phyloP scores from a whole-genome alignment of 768 basidiomycete species.

The Mycena vitilis region DNA sequence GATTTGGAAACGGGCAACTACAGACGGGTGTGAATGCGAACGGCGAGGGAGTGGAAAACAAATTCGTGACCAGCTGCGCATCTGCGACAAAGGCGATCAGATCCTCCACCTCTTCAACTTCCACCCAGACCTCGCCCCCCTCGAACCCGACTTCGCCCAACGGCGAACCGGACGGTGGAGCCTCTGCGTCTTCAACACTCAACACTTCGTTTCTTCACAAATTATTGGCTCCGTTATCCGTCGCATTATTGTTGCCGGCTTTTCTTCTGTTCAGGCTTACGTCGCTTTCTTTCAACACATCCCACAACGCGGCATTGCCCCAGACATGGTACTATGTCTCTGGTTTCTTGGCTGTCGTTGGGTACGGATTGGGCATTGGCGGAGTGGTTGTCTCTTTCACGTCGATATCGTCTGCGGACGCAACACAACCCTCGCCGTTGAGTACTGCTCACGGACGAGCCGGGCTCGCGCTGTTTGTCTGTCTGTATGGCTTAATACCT shows the following conservation, averaged over 20 bases:
- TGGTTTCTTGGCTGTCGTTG: conserved; percentile 51
- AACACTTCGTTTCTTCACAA: conserved; percentile 59
- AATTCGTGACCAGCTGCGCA: conserved; percentile 66
- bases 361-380: conserved; percentile 37
- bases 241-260: conserved; percentile 51
- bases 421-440: conserved; percentile 48
- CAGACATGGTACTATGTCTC: conserved; percentile 49
- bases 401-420: conserved; percentile 52
- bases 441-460: conserved; percentile 73
- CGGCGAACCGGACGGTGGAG: not conserved
- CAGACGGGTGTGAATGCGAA: conserved; percentile 72
- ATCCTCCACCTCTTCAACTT: conserved; percentile 38
- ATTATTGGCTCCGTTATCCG: conserved; percentile 56
- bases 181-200: conserved; percentile 33
- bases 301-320: conserved; percentile 22
- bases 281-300: conserved; percentile 38
- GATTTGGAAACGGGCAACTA: conserved; percentile 73
- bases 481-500: conserved; percentile 68
- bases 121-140: conserved; percentile 35
- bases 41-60: conserved; percentile 73
- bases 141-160: conserved; percentile 28
- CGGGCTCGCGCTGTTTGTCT: conserved; percentile 72
- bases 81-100: conserved; percentile 43
- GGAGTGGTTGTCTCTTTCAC: conserved; percentile 60
- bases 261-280: conserved; percentile 51